phyloP scores from a whole-genome alignment of 2,329 filamentous ascomycete species.

The Dothidotthia symphoricarpi region DNA sequence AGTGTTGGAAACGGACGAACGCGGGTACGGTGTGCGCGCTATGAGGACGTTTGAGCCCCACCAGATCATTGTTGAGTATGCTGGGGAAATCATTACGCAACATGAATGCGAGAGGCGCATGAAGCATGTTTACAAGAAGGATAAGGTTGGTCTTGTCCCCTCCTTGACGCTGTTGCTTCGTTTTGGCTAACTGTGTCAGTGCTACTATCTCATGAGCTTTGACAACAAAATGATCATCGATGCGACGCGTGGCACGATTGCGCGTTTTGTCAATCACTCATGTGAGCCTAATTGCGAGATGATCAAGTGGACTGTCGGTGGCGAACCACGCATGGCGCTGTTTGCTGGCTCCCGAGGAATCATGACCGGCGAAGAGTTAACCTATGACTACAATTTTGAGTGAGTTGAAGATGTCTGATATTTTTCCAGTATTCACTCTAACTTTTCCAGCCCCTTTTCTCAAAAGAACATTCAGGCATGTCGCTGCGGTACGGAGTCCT shows the following conservation, averaged over 20 bases:
- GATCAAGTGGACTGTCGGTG: slow-evolving; percentile 95
- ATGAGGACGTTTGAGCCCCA: slow-evolving; percentile 83
- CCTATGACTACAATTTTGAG: slow-evolving; percentile 85
- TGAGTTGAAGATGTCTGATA: slow-evolving; percentile 37
- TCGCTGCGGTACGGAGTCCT: slow-evolving; percentile 60
- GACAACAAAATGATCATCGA: slow-evolving; percentile 99
- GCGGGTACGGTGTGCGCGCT: slow-evolving; percentile 87
- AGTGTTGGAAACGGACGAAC: slow-evolving; percentile 83
- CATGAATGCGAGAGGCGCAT: slow-evolving; percentile 90
- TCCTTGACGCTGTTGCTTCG: neutral
- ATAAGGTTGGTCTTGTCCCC: slow-evolving; percentile 62
- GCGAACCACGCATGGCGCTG: slow-evolving; percentile 91
- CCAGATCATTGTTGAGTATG: slow-evolving; percentile 98
- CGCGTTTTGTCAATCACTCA: slow-evolving; percentile 96
- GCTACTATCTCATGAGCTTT: slow-evolving; percentile 98
- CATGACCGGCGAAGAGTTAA: slow-evolving; percentile 92
- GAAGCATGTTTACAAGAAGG: slow-evolving; percentile 90
- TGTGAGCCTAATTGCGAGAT: slow-evolving; percentile 96
- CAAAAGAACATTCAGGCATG: slow-evolving; percentile 64
- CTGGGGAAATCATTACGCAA: slow-evolving; percentile 95
- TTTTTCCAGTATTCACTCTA: slow-evolving; percentile 2
- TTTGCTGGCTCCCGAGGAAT: slow-evolving; percentile 90
- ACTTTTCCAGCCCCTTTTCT: slow-evolving; percentile 43
- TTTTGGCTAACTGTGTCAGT: slow-evolving; percentile 53
- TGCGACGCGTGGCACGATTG: slow-evolving; percentile 91